phyloP scores from a whole-genome alignment of 139 green algal species.

The Micractinium conductrix region DNA sequence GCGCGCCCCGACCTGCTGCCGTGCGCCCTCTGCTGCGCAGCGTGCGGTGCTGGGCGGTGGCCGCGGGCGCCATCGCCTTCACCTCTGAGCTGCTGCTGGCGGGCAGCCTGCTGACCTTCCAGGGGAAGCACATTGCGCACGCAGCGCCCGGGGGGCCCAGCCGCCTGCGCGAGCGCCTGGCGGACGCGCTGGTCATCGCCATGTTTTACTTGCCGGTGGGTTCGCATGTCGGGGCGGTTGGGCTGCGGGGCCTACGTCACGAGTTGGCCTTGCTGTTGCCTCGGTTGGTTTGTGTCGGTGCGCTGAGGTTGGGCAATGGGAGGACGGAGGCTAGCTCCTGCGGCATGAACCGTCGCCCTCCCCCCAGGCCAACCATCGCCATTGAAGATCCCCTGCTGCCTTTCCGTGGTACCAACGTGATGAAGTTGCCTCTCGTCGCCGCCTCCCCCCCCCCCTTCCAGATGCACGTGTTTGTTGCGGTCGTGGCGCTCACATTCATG shows the following conservation, averaged over 20 bases:
- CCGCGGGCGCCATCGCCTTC: slow-evolving; percentile 65
- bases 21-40: slow-evolving; percentile 36
- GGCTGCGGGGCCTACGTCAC: no score
- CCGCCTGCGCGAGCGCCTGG: slow-evolving; percentile 5
- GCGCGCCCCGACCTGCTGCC: background rate
- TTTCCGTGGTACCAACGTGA: no score
- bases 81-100: slow-evolving; percentile 64
- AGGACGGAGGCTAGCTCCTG: background rate
- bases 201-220: slow-evolving; percentile 42
- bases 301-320: background rate
- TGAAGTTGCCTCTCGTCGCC: no score
- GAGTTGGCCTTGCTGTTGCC: no score
- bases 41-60: slow-evolving; percentile 68
- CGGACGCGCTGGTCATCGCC: slow-evolving; percentile 33
- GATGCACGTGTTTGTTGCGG: slow-evolving; percentile 43
- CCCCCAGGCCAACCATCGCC: no score
- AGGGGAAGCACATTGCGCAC: background rate
- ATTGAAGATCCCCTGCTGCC: no score
- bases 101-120: slow-evolving; percentile 25
- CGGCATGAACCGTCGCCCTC: no score
- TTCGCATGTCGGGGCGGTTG: no score
- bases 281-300: no score
- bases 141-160: background rate
- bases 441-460: no score
- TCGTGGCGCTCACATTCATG: slow-evolving; percentile 43